These are phyloP conservation scores for Huntiella abstrusa DNA, from an alignment of 2,329 filamentous ascomycete species.

Conservation along the genomic window DNA sequence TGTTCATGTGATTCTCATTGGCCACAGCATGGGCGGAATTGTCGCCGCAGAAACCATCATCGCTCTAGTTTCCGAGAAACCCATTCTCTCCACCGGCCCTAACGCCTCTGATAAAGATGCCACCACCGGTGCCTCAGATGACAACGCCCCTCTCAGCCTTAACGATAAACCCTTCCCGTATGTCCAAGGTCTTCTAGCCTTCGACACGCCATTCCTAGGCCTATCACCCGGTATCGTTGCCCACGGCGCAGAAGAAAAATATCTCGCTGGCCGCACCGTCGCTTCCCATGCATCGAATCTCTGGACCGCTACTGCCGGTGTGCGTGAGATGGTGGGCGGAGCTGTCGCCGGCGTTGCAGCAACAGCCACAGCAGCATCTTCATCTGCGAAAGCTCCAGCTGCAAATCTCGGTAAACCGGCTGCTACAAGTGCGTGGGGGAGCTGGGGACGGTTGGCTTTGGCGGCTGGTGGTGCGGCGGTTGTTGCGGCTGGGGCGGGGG, in stretches of 20 bases:
- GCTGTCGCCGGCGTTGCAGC: neutral
- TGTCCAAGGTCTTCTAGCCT: slow-evolving; percentile 74
- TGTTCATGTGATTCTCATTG: slow-evolving; percentile 62
- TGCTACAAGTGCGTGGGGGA: slow-evolving; percentile 41
- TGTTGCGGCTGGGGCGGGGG: slow-evolving; percentile 62
- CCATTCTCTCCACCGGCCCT: slow-evolving; percentile 29
- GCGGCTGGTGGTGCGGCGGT: slow-evolving; percentile 70
- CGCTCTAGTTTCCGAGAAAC: slow-evolving; percentile 40
- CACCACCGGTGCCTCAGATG: slow-evolving; percentile 13
- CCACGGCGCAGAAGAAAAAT: slow-evolving; percentile 71
- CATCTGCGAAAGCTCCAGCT: slow-evolving; percentile 19
- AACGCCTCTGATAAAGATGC: slow-evolving; percentile 12
- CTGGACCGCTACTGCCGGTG: slow-evolving; percentile 26
- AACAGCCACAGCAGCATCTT: slow-evolving; percentile 13
- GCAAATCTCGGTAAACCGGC: slow-evolving; percentile 12
- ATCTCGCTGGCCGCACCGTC: slow-evolving; percentile 52
- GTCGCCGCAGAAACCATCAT: slow-evolving; percentile 80
- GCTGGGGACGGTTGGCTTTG: slow-evolving; percentile 72
- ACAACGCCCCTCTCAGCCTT: slow-evolving; percentile 14
- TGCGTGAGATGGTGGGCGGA: neutral
- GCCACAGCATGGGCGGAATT: slow-evolving; percentile 86
- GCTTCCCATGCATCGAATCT: slow-evolving; percentile 48
- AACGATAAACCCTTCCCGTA: slow-evolving; percentile 75
- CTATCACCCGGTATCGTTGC: slow-evolving; percentile 70
- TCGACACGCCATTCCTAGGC: slow-evolving; percentile 82